Evolutionary conservation across 2,329 filamentous ascomycete genomes (phyloP), one percentile per base, ranked within the genome.

Genomic region (Dactylellina sp.): DNA sequence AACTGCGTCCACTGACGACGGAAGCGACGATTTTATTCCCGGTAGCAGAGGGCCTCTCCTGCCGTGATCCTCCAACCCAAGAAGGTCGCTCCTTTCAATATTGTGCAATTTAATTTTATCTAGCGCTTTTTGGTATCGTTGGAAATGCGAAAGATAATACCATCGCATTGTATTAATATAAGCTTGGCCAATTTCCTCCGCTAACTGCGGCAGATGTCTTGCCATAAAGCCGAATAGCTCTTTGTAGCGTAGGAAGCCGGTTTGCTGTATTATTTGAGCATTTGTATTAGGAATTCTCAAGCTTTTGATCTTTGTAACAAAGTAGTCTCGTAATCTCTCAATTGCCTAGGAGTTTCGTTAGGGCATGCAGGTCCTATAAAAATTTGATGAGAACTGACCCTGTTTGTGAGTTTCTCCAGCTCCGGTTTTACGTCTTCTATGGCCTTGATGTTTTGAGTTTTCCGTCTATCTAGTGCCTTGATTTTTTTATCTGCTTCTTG

Each of bases 101-200:
- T 85, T 81, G 79, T 97, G 93, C 1, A 98, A 81, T 79, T 91
- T 94, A 72, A 99, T 85, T 80, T 92, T 96, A 63, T 90, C 89
- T 4, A 99, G 84, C 0, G 95, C 89, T 77, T 89, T 89, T 76
- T 91, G 88, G 81, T 99, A 99, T 35, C 94, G 89, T 2, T 87
- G 89, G 80, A 99, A 99, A 80, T 97, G 92, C 76, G 91, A 95
- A 60, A 90, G 83, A 80, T 98, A 98, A 80, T 99, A 99, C 95
- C 95, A 99, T 60, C 93, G 88, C 92, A 99, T 99, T 0, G 96
- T 99, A 80, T 97, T 97, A 83, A 96, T 89, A 79, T 99, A 99
- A 2, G 96, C 95, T 80, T 92, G 90, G 7, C 89, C 89, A 76
- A 99, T 96, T 81, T 99, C 92, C 60, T 93, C 89, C 7, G 92